Conservation (phyloP, 163 green algal species). For the Chlorella variabilis region DNA sequence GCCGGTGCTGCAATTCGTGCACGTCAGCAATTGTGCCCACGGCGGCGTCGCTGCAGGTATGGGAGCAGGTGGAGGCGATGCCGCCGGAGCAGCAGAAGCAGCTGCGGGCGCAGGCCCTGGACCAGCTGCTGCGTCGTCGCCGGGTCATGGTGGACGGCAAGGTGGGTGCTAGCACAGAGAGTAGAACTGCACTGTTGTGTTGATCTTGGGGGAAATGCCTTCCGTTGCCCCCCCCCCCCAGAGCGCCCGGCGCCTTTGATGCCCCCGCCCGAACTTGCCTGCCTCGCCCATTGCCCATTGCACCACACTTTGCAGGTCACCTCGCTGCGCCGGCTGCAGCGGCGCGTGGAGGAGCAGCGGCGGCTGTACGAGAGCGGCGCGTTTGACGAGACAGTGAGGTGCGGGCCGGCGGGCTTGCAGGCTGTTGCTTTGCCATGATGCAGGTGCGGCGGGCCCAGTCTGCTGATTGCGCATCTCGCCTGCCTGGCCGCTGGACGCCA, state of each 20-base stretch:
- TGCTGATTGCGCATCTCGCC: too few species aligned
- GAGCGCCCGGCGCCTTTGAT: not conserved
- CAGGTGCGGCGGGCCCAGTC: too few species aligned
- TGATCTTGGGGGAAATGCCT: too few species aligned
- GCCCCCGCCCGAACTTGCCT: not conserved
- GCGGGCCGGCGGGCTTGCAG: too few species aligned
- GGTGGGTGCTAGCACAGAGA: too few species aligned
- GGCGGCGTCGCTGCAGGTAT: conserved; percentile 12
- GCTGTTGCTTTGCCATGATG: too few species aligned
- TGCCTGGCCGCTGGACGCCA: too few species aligned
- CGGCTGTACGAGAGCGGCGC: conserved; percentile 31
- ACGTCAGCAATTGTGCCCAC: too few species aligned
- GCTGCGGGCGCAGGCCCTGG: not conserved
- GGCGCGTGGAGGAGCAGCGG: conserved; percentile 3
- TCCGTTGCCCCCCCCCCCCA: too few species aligned
- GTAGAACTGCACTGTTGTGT: too few species aligned
- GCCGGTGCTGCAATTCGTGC: not conserved
- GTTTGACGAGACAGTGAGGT: conserved; percentile 12
- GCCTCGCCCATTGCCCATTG: not conserved
- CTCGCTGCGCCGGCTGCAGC: not conserved
- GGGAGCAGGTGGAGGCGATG: conserved; percentile 1
- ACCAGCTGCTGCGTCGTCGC: not conserved
- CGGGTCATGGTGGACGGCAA: not conserved
- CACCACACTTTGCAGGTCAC: not conserved
- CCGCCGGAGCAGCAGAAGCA: conserved; percentile 11